These are phyloP conservation scores for Camellia granthamiana DNA, from an alignment of 148 eudicot genomes.

Conservation along the genomic window DNA sequence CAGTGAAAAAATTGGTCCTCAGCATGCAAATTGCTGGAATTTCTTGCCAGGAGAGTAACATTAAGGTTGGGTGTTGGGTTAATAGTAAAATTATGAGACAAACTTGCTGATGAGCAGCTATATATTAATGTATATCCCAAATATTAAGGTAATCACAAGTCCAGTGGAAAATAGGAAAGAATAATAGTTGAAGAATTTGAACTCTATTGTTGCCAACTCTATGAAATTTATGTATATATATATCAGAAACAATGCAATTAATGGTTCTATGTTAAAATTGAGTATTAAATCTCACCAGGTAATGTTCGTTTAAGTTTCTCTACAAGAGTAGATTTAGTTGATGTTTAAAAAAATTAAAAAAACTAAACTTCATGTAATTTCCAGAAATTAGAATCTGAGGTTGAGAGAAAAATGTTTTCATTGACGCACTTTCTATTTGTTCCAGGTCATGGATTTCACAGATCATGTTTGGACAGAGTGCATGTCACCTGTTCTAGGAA, in stretches of 20 bases:
- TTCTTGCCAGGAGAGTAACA: background rate
- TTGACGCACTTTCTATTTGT: background rate
- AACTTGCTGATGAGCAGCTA: background rate
- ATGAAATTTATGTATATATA: too few species aligned
- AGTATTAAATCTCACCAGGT: background rate
- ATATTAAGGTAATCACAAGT: background rate
- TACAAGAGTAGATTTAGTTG: background rate
- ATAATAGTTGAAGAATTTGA: background rate
- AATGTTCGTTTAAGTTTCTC: background rate
- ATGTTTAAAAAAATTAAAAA: background rate
- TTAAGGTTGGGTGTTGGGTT: too few species aligned
- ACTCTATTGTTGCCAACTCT: background rate
- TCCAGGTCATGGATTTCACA: constrained; percentile 78
- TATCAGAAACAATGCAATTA: too few species aligned
- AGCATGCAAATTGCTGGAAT: background rate
- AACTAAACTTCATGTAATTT: too few species aligned
- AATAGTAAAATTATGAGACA: background rate
- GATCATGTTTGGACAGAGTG: constrained; percentile 99
- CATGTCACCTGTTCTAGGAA: constrained; percentile 67
- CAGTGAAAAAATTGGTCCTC: background rate
- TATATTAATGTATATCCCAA: background rate
- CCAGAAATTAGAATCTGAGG: too few species aligned
- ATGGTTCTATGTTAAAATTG: background rate
- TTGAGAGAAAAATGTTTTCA: background rate
- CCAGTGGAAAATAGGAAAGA: background rate